These are phyloP conservation scores for Geoglossum cookeanum DNA, from an alignment of 2,329 filamentous ascomycete species.

Conservation along the genomic window DNA sequence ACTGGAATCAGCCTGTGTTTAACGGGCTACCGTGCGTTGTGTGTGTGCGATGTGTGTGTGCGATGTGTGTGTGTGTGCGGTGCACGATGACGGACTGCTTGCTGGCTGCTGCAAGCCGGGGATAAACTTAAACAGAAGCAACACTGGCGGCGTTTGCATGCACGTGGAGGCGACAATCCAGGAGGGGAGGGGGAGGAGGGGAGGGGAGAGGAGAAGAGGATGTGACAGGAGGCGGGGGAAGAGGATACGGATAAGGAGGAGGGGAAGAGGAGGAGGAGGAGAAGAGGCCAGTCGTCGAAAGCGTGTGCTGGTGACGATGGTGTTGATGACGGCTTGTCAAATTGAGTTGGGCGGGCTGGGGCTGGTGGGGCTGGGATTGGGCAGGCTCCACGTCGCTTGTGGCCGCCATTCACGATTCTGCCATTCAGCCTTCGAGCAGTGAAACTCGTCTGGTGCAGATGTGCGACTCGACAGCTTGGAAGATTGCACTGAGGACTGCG, in stretches of 20 bases:
- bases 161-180: not conserved
- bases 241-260: too few relatives aligned
- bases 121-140: not conserved
- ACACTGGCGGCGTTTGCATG: not conserved
- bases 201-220: too few relatives aligned
- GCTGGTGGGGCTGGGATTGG: too few relatives aligned
- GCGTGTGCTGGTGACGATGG: not conserved
- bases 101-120: not conserved
- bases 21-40: too few relatives aligned
- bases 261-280: too few relatives aligned
- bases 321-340: not conserved
- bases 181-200: not conserved
- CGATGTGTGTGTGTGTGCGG: not conserved
- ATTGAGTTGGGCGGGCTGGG: not conserved
- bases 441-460: not conserved
- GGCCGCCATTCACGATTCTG: not conserved
- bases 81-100: not conserved
- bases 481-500: not conserved
- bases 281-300: not conserved
- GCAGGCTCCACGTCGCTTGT: not conserved
- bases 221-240: too few relatives aligned
- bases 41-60: too few relatives aligned
- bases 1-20: too few relatives aligned
- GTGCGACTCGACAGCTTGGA: not conserved
- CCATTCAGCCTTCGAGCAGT: not conserved